Conservation (phyloP, 2,329 filamentous ascomycete genomes). For the Sporothrix brunneoviolacea region DNA sequence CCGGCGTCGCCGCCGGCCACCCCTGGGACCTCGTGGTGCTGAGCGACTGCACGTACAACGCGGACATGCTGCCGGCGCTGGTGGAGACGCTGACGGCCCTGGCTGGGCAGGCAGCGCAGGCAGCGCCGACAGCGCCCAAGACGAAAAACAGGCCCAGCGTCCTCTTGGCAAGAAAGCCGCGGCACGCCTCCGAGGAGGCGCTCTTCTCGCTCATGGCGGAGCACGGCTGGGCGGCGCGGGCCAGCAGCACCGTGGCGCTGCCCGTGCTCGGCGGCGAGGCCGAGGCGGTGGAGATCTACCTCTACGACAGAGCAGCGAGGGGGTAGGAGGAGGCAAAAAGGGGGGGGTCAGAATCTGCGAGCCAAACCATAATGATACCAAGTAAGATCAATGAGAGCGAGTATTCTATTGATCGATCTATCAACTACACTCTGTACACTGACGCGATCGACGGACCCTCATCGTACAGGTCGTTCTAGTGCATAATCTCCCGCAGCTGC, state of each 20-base stretch:
- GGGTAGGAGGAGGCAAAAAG: too few relatives aligned
- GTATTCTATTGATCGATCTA: too few relatives aligned
- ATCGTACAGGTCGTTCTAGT: too few relatives aligned
- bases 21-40: constrained; percentile 48
- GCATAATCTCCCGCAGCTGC: too few relatives aligned
- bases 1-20: constrained; percentile 28
- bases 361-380: too few relatives aligned
- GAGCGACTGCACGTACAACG: constrained; percentile 58
- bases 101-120: constrained; percentile 26
- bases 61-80: constrained; percentile 47
- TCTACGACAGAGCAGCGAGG: constrained; percentile 35
- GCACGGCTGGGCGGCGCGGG: constrained; percentile 38
- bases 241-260: constrained; percentile 37
- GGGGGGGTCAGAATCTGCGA: too few relatives aligned
- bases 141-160: constrained; percentile 30
- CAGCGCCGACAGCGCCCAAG: too few relatives aligned
- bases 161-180: constrained; percentile 49
- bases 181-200: constrained; percentile 45
- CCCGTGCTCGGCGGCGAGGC: constrained; percentile 38
- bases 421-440: too few relatives aligned
- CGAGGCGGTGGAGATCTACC: constrained; percentile 46
- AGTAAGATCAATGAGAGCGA: too few relatives aligned
- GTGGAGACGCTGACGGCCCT: constrained; percentile 47
- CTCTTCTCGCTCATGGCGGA: constrained; percentile 42
- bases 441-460: too few relatives aligned